Conservation (phyloP, 1,139 yeast genomes). For the Suhomyces maxii region DNA sequence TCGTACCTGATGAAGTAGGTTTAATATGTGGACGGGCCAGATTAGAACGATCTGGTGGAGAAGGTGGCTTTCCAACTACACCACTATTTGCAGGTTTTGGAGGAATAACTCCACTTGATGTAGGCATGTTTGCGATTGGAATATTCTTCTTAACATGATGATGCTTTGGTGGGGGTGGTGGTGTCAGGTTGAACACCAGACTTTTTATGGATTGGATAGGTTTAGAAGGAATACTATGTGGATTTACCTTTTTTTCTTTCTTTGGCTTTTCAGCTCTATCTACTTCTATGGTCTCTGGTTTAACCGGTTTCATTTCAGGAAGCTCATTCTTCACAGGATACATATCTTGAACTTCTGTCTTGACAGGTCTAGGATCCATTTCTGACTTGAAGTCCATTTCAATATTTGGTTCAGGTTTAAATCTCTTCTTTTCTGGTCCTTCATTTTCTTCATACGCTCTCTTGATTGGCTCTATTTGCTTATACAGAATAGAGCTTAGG, state of each 20-base stretch:
- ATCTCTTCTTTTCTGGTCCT: conserved; percentile 1
- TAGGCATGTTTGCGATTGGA: conserved; percentile 1
- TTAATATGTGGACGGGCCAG: conserved; percentile 1
- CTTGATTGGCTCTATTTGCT: not conserved
- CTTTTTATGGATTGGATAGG: conserved; percentile 5
- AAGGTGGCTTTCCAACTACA: not conserved
- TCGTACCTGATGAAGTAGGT: conserved; percentile 10
- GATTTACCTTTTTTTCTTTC: not conserved
- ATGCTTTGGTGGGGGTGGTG: not conserved
- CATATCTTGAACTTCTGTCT: no score
- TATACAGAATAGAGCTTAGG: conserved; percentile 13
- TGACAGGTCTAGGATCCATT: no score
- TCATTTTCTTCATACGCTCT: not conserved
- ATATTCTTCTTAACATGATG: conserved; percentile 4
- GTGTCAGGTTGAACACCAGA: conserved; percentile 4
- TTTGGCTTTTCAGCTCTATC: not conserved
- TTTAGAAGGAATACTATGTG: not conserved
- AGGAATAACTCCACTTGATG: conserved; percentile 4
- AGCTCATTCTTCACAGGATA: not conserved
- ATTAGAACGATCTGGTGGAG: not conserved
- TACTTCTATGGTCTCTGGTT: not conserved
- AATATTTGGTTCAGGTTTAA: conserved; percentile 1
- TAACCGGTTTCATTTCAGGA: not conserved
- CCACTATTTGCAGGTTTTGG: not conserved
- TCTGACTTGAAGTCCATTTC: not conserved